phyloP scores from a whole-genome alignment of 1,139 yeast species.

The Geotrichum klebahnii region DNA sequence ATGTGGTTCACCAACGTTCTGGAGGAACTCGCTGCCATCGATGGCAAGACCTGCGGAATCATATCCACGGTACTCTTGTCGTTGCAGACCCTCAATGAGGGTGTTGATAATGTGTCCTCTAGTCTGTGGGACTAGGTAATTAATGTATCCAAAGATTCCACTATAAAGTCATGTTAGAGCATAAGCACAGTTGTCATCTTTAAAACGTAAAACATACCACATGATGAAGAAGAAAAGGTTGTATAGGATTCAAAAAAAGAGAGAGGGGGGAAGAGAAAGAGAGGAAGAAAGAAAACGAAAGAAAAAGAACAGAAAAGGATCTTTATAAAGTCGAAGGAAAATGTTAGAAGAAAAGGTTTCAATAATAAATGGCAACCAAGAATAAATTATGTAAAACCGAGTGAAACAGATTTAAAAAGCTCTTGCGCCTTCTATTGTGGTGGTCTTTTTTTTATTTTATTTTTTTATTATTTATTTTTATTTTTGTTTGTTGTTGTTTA shows the following conservation, averaged over 20 bases:
- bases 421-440: no score
- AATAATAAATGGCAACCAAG: no score
- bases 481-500: no score
- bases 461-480: no score
- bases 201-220: background rate
- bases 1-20: slow-evolving; percentile 23
- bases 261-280: slow-evolving; percentile 19
- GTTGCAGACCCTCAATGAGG: slow-evolving; percentile 83
- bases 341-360: no score
- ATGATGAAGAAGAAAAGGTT: background rate
- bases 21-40: slow-evolving; percentile 66
- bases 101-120: slow-evolving; percentile 90
- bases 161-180: slow-evolving; percentile 35
- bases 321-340: no score
- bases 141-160: slow-evolving; percentile 98
- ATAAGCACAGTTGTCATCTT: background rate
- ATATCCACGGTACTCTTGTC: slow-evolving; percentile 96
- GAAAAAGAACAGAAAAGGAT: no score
- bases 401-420: no score
- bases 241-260: background rate
- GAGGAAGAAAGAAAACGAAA: slow-evolving; percentile 30
- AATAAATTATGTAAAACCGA: no score
- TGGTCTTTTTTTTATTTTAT: no score
- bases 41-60: slow-evolving; percentile 96
- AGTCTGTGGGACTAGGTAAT: slow-evolving; percentile 85